Evolutionary conservation across 305 asterid genomes (phyloP).

Genomic region (Rubia occidens): DNA sequence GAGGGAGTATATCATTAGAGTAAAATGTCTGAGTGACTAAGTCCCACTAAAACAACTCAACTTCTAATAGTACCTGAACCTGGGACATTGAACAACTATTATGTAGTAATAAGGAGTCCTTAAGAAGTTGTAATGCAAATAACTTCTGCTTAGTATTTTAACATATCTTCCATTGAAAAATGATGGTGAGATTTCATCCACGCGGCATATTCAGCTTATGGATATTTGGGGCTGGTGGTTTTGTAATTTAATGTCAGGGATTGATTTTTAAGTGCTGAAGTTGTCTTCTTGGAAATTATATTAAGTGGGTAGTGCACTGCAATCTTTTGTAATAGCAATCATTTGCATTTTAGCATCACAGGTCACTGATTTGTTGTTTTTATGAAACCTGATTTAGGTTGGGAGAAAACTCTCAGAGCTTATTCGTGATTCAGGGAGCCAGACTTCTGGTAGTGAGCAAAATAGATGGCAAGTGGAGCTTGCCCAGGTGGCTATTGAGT

Average conservation of each 20-base stretch:
- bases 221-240: not conserved
- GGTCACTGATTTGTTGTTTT: not conserved
- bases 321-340: not conserved
- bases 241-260: not conserved
- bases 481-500: slow-evolving; percentile 83
- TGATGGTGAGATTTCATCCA: not conserved
- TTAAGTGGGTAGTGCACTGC: not conserved
- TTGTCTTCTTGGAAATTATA: not conserved
- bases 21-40: not conserved
- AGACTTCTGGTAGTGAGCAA: slow-evolving; percentile 72
- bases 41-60: not conserved
- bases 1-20: not conserved
- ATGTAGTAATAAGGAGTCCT: not conserved
- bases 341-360: not conserved
- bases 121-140: too few species aligned
- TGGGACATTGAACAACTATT: not conserved
- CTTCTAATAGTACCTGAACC: not conserved
- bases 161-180: too few species aligned
- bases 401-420: slow-evolving; percentile 89
- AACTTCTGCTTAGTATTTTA: too few species aligned
- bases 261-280: not conserved
- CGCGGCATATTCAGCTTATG: too few species aligned
- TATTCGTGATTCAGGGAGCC: slow-evolving; percentile 91
- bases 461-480: slow-evolving; percentile 96
- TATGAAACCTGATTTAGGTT: slow-evolving; percentile 40